Conservation (phyloP, 805 yeast species). For the Lachancea lanzarotensis region DNA sequence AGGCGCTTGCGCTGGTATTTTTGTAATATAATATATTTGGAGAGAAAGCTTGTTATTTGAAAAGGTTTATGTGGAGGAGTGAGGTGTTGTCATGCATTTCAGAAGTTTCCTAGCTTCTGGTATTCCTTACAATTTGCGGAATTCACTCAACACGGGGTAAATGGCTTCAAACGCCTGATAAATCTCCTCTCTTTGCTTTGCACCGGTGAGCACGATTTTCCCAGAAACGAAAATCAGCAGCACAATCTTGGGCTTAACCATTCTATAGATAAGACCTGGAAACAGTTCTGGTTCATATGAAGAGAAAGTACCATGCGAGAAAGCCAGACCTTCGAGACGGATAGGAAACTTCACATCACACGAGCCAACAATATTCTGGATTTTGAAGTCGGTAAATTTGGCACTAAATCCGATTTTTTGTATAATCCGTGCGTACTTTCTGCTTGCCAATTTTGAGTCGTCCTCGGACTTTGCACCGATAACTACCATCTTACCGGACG, state of each 20-base stretch:
- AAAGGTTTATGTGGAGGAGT: not conserved
- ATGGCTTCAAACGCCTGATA: slow-evolving; percentile 98
- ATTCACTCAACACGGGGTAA: slow-evolving; percentile 96
- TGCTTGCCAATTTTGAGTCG: slow-evolving; percentile 94
- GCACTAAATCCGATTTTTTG: slow-evolving; percentile 98
- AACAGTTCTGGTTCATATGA: slow-evolving; percentile 97
- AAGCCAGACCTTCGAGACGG: slow-evolving; percentile 93
- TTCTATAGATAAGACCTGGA: slow-evolving; percentile 97
- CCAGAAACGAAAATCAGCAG: slow-evolving; percentile 93
- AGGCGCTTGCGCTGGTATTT: slow-evolving; percentile 1
- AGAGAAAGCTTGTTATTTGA: not conserved
- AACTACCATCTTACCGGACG: slow-evolving; percentile 99
- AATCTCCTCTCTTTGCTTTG: slow-evolving; percentile 97
- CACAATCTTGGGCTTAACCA: slow-evolving; percentile 98
- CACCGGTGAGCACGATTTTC: slow-evolving; percentile 96
- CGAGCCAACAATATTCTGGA: slow-evolving; percentile 96
- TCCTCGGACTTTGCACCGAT: slow-evolving; percentile 99
- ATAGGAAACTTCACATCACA: slow-evolving; percentile 99
- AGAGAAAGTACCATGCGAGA: slow-evolving; percentile 97
- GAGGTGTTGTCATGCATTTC: not conserved
- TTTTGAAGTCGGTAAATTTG: slow-evolving; percentile 94
- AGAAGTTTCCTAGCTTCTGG: not conserved
- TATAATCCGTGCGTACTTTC: slow-evolving; percentile 96
- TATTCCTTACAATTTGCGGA: slow-evolving; percentile 55
- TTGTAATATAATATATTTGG: slow-evolving; percentile 2